Evolutionary conservation across 139 green algal species (phyloP).

Genomic region (Desmodesmus armatus): DNA sequence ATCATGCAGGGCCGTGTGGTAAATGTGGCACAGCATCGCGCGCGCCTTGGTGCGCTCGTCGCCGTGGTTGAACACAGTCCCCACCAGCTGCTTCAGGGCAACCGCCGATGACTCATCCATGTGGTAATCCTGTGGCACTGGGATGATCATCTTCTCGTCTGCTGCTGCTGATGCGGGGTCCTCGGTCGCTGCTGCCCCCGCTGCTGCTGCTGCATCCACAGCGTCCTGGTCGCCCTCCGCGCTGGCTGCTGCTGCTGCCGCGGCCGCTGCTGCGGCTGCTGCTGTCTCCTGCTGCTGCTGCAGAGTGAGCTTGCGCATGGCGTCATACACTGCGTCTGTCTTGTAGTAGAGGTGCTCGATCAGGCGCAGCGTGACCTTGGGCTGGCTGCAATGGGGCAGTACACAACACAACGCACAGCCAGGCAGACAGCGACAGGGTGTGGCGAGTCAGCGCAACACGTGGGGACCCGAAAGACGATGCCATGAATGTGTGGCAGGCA

Average conservation of each 20-base stretch:
- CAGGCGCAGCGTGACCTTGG: constrained; percentile 76
- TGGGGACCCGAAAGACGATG: too few species aligned
- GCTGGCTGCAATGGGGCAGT: too few species aligned
- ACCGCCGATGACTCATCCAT: constrained; percentile 72
- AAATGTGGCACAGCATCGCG: constrained; percentile 97
- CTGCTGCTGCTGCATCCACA: constrained; percentile 25
- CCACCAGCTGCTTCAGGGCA: constrained; percentile 75
- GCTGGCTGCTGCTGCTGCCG: constrained; percentile 48
- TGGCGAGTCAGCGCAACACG: too few species aligned
- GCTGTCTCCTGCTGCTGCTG: constrained; percentile 56
- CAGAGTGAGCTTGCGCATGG: constrained; percentile 82
- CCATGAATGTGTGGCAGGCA: too few species aligned
- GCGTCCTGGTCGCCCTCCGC: too few species aligned
- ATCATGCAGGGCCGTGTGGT: constrained; percentile 89
- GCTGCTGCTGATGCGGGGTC: constrained; percentile 64
- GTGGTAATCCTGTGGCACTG: constrained; percentile 78
- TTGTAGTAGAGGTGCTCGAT: constrained; percentile 99
- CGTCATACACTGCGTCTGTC: constrained; percentile 84
- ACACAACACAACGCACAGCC: too few species aligned
- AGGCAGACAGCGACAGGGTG: too few species aligned
- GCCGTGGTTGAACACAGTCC: constrained; percentile 87
- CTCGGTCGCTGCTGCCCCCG: constrained; percentile 50
- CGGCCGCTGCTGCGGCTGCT: constrained; percentile 20
- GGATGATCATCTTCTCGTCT: constrained; percentile 67
- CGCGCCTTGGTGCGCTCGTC: constrained; percentile 98